These are phyloP conservation scores for Perkinsus marinus DNA, from an alignment of 169 alveolate genomes.

Conservation along the genomic window DNA sequence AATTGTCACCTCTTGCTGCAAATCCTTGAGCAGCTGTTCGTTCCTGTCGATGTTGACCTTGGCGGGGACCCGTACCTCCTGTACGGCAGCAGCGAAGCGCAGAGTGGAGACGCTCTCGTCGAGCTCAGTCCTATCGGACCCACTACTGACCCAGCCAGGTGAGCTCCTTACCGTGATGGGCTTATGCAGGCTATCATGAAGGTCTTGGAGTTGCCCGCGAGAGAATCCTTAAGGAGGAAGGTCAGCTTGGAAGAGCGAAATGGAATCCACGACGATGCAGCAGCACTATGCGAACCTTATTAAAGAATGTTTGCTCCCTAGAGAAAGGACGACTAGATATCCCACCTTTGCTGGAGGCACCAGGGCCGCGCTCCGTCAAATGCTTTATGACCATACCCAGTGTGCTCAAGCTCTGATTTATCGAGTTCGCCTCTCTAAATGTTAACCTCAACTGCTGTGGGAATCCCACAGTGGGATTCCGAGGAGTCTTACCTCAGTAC, in stretches of 20 bases:
- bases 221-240: neutral
- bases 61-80: slow-evolving; percentile 9
- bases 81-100: slow-evolving; percentile 11
- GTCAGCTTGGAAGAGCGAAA: slow-evolving; percentile 22
- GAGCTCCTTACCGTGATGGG: neutral
- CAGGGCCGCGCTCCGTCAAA: neutral
- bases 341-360: neutral
- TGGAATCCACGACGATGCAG: neutral
- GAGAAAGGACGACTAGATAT: neutral
- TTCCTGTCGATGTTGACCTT: neutral
- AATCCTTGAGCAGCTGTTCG: neutral
- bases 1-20: neutral
- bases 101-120: slow-evolving; percentile 16
- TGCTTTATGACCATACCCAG: slow-evolving; percentile 10
- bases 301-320: too few species aligned
- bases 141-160: too few species aligned
- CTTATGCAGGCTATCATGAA: slow-evolving; percentile 11
- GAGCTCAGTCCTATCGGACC: neutral
- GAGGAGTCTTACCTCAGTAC: neutral
- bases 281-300: too few species aligned
- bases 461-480: too few species aligned
- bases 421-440: slow-evolving; percentile 14
- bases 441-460: neutral
- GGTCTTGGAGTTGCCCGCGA: slow-evolving; percentile 21
- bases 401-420: slow-evolving; percentile 14